Evolutionary conservation across 306 rosid genomes (phyloP).

Genomic region (Dalbergia oliveri): DNA sequence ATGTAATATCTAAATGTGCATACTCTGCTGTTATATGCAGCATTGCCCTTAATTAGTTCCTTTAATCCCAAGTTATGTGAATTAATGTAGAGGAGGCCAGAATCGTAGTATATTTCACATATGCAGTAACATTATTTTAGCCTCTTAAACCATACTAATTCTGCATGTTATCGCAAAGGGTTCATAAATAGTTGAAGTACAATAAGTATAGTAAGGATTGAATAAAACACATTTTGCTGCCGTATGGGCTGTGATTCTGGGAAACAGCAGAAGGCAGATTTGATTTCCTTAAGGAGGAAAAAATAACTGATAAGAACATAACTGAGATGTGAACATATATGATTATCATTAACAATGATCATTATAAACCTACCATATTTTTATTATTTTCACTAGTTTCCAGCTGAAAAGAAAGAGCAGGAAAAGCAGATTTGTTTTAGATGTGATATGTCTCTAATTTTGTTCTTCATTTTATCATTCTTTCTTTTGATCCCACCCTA

Average conservation of each 20-base stretch:
- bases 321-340: too few species aligned
- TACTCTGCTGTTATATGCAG: background rate
- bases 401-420: background rate
- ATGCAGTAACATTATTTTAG: too few species aligned
- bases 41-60: background rate
- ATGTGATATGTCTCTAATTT: background rate
- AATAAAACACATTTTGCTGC: too few species aligned
- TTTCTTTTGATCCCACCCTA: background rate
- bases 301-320: background rate
- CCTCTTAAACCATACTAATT: too few species aligned
- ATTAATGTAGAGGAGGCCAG: too few species aligned
- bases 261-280: conserved; percentile 8
- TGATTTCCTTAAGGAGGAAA: conserved; percentile 14
- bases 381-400: background rate
- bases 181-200: too few species aligned
- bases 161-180: background rate
- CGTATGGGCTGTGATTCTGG: conserved; percentile 1
- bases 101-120: too few species aligned
- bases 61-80: too few species aligned
- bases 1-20: background rate
- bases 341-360: too few species aligned
- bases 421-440: too few species aligned
- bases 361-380: too few species aligned
- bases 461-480: background rate
- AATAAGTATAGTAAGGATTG: background rate